These are phyloP conservation scores for Solanum bukasovii DNA, from an alignment of 257 asterid species.

Conservation along the genomic window DNA sequence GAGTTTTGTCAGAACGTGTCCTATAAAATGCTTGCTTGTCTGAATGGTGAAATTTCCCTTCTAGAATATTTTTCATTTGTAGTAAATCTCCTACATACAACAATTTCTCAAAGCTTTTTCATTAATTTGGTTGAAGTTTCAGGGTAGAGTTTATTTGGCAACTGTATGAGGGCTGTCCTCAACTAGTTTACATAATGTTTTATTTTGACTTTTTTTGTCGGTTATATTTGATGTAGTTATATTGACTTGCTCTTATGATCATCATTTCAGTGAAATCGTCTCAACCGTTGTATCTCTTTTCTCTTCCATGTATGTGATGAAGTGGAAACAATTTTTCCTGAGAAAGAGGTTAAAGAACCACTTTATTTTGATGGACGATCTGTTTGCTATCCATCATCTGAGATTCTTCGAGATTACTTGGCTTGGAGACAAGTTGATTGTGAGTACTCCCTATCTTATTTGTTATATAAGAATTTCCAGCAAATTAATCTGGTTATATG, in stretches of 20 bases:
- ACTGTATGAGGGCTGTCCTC: not conserved
- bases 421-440: conserved; percentile 98
- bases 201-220: not conserved
- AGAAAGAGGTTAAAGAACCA: conserved; percentile 42
- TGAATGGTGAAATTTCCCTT: not conserved
- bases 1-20: not conserved
- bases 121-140: not conserved
- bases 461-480: not conserved
- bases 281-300: conserved; percentile 65
- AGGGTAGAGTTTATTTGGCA: not conserved
- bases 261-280: conserved; percentile 48
- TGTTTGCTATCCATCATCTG: conserved; percentile 70
- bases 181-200: not conserved
- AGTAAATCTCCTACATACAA: not conserved
- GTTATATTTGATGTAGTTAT: not conserved
- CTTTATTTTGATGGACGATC: conserved; percentile 85
- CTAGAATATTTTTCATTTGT: not conserved
- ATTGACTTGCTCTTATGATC: not conserved
- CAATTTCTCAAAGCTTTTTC: not conserved
- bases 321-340: conserved; percentile 62
- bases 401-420: conserved; percentile 63
- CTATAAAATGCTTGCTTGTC: not conserved
- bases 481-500: not conserved
- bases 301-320: conserved; percentile 53
- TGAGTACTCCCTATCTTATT: conserved; percentile 19